Conservation (phyloP, 1,139 yeast genomes). For the Meyerozyma carpophila region DNA sequence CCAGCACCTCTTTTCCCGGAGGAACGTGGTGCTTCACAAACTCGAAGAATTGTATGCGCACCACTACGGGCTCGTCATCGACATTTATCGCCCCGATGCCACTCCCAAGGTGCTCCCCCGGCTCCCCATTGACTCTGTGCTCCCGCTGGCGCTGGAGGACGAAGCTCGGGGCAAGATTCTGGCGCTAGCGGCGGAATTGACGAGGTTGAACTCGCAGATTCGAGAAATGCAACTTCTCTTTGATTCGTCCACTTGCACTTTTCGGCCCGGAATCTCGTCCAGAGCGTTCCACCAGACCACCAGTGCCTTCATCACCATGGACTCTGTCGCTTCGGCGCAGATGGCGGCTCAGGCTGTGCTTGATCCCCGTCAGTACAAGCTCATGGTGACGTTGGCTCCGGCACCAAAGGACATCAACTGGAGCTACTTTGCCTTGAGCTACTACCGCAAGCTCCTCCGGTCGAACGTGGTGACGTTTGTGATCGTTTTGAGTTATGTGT, state of each 20-base stretch:
- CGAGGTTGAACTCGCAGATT: constrained; percentile 24
- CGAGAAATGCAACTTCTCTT: constrained; percentile 25
- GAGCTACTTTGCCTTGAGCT: constrained; percentile 64
- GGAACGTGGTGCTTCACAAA: constrained; percentile 26
- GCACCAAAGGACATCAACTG: constrained; percentile 85
- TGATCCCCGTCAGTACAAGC: constrained; percentile 70
- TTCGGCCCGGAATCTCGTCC: neutral
- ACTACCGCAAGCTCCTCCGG: constrained; percentile 50
- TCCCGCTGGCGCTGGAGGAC: neutral
- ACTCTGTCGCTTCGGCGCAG: constrained; percentile 80
- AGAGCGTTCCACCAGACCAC: constrained; percentile 18
- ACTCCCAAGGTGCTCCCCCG: constrained; percentile 10
- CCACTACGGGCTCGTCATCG: constrained; percentile 40
- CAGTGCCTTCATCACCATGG: constrained; percentile 78
- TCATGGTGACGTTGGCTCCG: constrained; percentile 74
- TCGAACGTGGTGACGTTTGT: constrained; percentile 58
- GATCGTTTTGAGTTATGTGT: constrained; percentile 58
- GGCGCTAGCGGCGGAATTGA: constrained; percentile 17
- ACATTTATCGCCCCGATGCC: constrained; percentile 22
- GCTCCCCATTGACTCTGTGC: neutral
- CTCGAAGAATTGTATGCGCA: constrained; percentile 45
- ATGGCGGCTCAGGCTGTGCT: constrained; percentile 85
- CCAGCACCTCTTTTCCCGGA: constrained; percentile 31
- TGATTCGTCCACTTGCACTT: constrained; percentile 20
- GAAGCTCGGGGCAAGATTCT: neutral